Percentiles rank a stretch among this genome's conserved stretches.
phyloP scores from a whole-genome alignment of 2,329 filamentous ascomycete genomes.

The Byssochlamys sp. region DNA sequence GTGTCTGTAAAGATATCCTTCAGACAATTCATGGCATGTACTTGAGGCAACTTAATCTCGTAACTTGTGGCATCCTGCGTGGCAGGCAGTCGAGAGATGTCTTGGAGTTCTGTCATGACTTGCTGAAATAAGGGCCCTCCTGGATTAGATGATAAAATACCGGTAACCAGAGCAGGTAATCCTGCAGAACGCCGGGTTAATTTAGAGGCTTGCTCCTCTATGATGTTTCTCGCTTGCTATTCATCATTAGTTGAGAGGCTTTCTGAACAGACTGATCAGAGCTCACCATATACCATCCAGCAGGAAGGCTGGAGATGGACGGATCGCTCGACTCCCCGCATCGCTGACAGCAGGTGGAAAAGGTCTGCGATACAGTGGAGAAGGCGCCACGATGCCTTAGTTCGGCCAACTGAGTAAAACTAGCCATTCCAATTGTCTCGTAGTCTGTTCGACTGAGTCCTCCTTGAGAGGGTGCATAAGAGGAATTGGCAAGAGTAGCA shows the following conservation, averaged over 20 bases:
- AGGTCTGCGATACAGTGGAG: constrained; percentile 82
- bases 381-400: constrained; percentile 87
- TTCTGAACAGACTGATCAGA: constrained; percentile 1
- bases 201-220: constrained; percentile 66
- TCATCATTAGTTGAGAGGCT: constrained; percentile 8
- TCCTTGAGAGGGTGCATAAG: constrained; percentile 37
- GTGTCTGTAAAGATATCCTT: constrained; percentile 86
- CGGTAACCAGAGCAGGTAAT: constrained; percentile 75
- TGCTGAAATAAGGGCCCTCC: constrained; percentile 39
- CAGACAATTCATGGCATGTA: constrained; percentile 87
- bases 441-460: constrained; percentile 51
- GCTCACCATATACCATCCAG: constrained; percentile 60
- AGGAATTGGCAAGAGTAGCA: constrained; percentile 48
- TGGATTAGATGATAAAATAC: constrained; percentile 56
- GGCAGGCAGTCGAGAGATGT: constrained; percentile 25
- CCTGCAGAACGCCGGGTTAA: constrained; percentile 82
- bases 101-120: constrained; percentile 34
- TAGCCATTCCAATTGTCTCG: constrained; percentile 58
- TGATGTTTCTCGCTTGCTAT: constrained; percentile 52
- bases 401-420: constrained; percentile 71
- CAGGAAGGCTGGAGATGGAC: constrained; percentile 42
- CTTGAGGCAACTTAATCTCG: constrained; percentile 64
- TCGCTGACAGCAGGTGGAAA: constrained; percentile 66
- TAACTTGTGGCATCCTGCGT: constrained; percentile 19
- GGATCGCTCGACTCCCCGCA: constrained; percentile 45